Percentiles rank a stretch among this genome's conserved stretches.
phyloP scores from a whole-genome alignment of 2,329 filamentous ascomycete genomes.

The Mariannaea elegans region DNA sequence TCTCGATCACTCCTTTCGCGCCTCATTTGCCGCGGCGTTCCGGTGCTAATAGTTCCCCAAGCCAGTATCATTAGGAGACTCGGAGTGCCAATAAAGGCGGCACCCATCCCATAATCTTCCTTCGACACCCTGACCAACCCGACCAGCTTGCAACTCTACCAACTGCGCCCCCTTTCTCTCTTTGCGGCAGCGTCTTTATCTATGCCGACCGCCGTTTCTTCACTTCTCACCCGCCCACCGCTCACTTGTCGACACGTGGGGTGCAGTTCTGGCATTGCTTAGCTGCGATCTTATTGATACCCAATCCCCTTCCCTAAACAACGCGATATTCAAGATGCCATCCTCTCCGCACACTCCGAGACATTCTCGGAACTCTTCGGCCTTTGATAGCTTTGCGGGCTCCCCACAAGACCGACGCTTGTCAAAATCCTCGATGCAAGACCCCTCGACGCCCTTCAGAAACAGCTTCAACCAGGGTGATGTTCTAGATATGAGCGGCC shows the following conservation, averaged over 20 bases:
- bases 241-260: slow-evolving; percentile 7
- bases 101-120: slow-evolving; percentile 1
- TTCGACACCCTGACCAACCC: not conserved
- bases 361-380: slow-evolving; percentile 67
- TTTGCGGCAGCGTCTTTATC: not conserved
- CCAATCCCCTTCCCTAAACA: slow-evolving; percentile 5
- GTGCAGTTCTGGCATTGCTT: slow-evolving; percentile 11
- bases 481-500: slow-evolving; percentile 55
- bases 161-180: not conserved
- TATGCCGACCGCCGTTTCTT: not conserved
- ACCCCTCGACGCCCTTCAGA: slow-evolving; percentile 58
- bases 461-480: slow-evolving; percentile 61
- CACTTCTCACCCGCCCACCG: not conserved
- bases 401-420: slow-evolving; percentile 58
- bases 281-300: slow-evolving; percentile 16
- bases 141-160: not conserved
- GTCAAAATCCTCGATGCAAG: slow-evolving; percentile 61
- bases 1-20: slow-evolving; percentile 17
- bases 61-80: slow-evolving; percentile 18
- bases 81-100: slow-evolving; percentile 13
- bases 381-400: slow-evolving; percentile 57
- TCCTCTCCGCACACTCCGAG: slow-evolving; percentile 63
- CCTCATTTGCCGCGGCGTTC: slow-evolving; percentile 27
- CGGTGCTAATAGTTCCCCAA: slow-evolving; percentile 30
- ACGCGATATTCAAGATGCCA: slow-evolving; percentile 40